A percentile compares a stretch with the other conserved stretches of the same genome.
These are phyloP conservation scores for Cerrena zonata DNA, from an alignment of 1,284 basidiomycete species.

Conservation along the genomic window DNA sequence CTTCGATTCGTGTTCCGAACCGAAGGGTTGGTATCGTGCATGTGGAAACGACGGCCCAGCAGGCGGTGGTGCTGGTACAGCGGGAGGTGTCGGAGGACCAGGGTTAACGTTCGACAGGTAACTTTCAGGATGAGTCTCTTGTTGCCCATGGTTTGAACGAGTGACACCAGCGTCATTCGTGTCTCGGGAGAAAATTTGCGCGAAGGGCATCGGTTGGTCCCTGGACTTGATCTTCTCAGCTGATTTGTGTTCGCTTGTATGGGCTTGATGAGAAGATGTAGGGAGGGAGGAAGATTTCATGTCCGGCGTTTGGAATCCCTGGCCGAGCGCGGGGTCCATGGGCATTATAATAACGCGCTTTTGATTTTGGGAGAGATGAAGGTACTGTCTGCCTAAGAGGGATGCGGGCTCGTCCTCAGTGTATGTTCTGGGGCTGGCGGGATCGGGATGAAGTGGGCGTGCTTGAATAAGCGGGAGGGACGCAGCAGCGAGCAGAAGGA, in stretches of 20 bases:
- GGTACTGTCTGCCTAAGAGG: constrained; percentile 15
- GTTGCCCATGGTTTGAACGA: neutral
- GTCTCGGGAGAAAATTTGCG: neutral
- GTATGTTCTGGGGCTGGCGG: too few species aligned
- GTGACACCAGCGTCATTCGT: too few species aligned
- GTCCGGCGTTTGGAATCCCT: neutral
- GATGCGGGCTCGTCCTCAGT: constrained; percentile 10
- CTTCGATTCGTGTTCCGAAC: neutral
- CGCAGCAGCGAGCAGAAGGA: constrained; percentile 7
- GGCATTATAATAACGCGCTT: constrained; percentile 10
- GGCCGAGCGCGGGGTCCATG: constrained; percentile 7
- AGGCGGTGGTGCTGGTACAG: neutral
- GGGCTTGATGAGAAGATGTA: neutral
- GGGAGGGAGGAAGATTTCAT: neutral
- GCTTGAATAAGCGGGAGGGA: constrained; percentile 4
- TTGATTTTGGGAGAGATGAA: neutral
- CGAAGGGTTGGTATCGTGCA: neutral
- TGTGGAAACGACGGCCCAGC: neutral
- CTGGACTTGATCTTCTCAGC: neutral
- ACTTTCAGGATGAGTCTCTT: constrained; percentile 2
- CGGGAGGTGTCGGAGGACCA: neutral
- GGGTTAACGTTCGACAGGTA: constrained; percentile 9
- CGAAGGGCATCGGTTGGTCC: neutral
- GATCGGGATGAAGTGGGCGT: constrained; percentile 2
- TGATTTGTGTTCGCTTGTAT: neutral